Base-by-base conservation (phyloP, 2,329 filamentous ascomycete species). In the Penicillium sp. region DNA sequence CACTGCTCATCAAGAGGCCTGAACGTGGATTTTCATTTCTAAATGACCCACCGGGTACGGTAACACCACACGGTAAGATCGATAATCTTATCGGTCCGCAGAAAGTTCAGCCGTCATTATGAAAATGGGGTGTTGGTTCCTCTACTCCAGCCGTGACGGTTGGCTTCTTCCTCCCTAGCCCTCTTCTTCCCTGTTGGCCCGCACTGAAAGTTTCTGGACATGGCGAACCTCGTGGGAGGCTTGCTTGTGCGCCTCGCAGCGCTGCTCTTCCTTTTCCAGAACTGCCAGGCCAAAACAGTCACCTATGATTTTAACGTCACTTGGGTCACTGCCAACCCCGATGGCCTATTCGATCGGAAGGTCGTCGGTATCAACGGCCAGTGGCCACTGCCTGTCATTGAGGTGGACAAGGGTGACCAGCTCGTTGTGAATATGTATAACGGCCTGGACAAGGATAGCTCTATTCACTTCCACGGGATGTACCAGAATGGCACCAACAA, bases 401-500 rank as follows among this genome's bases (percentile, higher is more conserved):
- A 87, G 53, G 80, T 82, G 51, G 87, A 86, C 54, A 81, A 86
- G 53, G 86, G 85, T 16, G 87, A 93, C 57, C 80, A 77, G 1
- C 66, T 93, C 7, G 65, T 87, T 3, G 79, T 89, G 35, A 80
- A 86, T 26, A 74, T 89, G 41, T 70, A 80, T 55, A 91, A 91
- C 57, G 74, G 77, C 18, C 79, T 85, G 10, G 86, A 89, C 54
- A 65, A 78, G 55, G 78, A 76, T 10, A 85, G 84, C 7, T 79
- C 77, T 29, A 73, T 90, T 4, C 87, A 91, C 62, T 90, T 86
- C 64, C 87, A 91, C 56, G 87, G 87, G 13, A 75, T 91, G 52
- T 88, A 81, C 60, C 85, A 89, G 61, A 87, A 87, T 55, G 85
- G 84, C 9, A 86, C 85, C 0, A 87, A 81, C 48, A 76, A 76